Evolutionary conservation across 805 yeast species (phyloP).

Genomic region (Hagleromyces aurorensis): DNA sequence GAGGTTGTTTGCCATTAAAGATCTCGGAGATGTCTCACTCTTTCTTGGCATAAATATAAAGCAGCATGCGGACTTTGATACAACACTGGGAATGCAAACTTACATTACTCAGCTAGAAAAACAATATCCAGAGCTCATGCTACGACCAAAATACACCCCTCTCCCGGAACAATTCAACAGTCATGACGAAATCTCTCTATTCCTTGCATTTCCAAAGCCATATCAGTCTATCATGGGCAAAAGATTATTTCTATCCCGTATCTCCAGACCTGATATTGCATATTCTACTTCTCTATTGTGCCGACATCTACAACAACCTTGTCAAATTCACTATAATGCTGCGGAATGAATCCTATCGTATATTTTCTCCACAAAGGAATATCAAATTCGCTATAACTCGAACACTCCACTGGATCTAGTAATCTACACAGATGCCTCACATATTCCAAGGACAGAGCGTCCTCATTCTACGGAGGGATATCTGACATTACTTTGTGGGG

Average conservation of each 20-base stretch:
- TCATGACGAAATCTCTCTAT: too few species aligned
- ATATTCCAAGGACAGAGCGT: too few species aligned
- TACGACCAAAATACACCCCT: too few species aligned
- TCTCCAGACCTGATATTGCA: slow-evolving; percentile 12
- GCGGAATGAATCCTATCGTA: slow-evolving; percentile 5
- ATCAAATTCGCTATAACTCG: too few species aligned
- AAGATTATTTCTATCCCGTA: slow-evolving; percentile 6
- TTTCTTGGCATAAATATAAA: slow-evolving; percentile 7
- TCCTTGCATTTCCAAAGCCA: too few species aligned
- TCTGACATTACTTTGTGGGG: too few species aligned
- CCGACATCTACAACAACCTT: slow-evolving; percentile 6
- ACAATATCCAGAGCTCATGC: too few species aligned
- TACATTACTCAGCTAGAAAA: too few species aligned
- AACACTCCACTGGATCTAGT: too few species aligned
- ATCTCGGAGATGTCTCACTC: slow-evolving; percentile 3
- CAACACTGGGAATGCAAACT: slow-evolving; percentile 3
- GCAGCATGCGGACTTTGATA: neutral
- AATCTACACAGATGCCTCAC: too few species aligned
- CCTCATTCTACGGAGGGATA: too few species aligned
- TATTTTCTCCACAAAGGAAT: slow-evolving; percentile 4
- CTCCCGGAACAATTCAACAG: too few species aligned
- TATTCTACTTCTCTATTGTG: slow-evolving; percentile 4
- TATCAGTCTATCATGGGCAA: slow-evolving; percentile 6
- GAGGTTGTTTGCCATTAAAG: slow-evolving; percentile 3
- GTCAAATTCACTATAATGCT: slow-evolving; percentile 3